A percentile compares a stretch with the other conserved stretches of the same genome.
Conservation (phyloP, 2,329 filamentous ascomycete species). For the Pseudocercospora cruenta region DNA sequence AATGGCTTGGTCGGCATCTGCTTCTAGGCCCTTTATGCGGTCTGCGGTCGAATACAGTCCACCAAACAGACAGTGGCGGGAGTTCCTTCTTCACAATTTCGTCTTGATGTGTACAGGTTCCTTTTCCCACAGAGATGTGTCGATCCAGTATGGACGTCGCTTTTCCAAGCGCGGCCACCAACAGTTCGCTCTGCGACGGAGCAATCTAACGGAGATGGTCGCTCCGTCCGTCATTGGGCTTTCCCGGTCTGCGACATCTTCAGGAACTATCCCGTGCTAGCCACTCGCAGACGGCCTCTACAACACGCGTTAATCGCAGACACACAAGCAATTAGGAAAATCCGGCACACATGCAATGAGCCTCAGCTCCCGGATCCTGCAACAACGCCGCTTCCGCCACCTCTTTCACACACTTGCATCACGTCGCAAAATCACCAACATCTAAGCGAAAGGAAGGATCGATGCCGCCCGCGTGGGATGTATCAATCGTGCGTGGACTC, state of each 20-base stretch:
- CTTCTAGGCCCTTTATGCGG: background rate
- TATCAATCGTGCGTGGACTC: background rate
- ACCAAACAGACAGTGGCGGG: background rate
- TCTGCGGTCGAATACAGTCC: slow-evolving; percentile 13
- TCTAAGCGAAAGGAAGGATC: background rate
- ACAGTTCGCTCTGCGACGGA: background rate
- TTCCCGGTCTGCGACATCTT: background rate
- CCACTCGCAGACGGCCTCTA: background rate
- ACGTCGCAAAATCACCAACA: background rate
- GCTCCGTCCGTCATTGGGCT: background rate
- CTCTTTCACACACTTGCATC: background rate
- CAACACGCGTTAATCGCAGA: background rate
- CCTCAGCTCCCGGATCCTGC: background rate
- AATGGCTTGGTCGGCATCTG: background rate
- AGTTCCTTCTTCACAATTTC: background rate
- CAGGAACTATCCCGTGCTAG: background rate
- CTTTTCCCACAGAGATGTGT: background rate
- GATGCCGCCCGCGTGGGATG: background rate
- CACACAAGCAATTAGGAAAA: background rate
- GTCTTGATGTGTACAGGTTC: background rate
- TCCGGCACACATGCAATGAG: background rate
- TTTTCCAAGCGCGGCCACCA: no score
- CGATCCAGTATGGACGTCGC: background rate
- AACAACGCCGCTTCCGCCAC: background rate
- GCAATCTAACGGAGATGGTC: background rate